Conservation (phyloP, 805 yeast genomes). For the Myxozyma sirexii region DNA sequence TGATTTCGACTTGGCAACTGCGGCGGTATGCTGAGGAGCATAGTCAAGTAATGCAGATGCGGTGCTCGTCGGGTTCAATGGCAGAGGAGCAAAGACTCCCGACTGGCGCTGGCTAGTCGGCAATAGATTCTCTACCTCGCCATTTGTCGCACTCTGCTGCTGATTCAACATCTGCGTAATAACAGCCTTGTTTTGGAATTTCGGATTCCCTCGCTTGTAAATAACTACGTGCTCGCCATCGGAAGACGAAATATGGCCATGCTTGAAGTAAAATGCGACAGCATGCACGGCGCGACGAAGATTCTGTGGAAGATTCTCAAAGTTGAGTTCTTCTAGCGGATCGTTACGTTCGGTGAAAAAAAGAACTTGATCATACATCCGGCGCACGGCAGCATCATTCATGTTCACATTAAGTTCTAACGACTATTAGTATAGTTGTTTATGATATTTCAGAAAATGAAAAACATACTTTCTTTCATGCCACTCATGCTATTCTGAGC, state of each 20-base stretch:
- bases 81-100: conserved; percentile 14
- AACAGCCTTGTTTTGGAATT: conserved; percentile 9
- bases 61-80: conserved; percentile 10
- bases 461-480: conserved; percentile 14
- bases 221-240: conserved; percentile 17
- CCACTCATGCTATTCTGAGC: conserved; percentile 19
- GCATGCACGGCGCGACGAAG: conserved; percentile 18
- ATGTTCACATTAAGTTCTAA: conserved; percentile 22
- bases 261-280: conserved; percentile 16
- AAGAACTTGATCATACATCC: conserved; percentile 18
- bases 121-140: not conserved
- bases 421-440: not conserved
- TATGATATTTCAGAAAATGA: too few relatives aligned
- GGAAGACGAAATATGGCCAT: conserved; percentile 13
- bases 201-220: conserved; percentile 21
- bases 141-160: not conserved
- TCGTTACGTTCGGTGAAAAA: conserved; percentile 22
- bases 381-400: conserved; percentile 22
- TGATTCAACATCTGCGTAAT: conserved; percentile 6
- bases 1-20: conserved; percentile 11
- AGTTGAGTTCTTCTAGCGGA: conserved; percentile 20
- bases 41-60: conserved; percentile 24
- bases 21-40: not conserved
- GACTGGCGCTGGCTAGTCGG: conserved; percentile 8
- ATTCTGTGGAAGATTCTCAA: conserved; percentile 16